Percentiles rank a stretch among this genome's conserved stretches.
These are phyloP conservation scores for Colletotrichum graminicola DNA, from an alignment of 2,329 filamentous ascomycete genomes.

Conservation along the genomic window DNA sequence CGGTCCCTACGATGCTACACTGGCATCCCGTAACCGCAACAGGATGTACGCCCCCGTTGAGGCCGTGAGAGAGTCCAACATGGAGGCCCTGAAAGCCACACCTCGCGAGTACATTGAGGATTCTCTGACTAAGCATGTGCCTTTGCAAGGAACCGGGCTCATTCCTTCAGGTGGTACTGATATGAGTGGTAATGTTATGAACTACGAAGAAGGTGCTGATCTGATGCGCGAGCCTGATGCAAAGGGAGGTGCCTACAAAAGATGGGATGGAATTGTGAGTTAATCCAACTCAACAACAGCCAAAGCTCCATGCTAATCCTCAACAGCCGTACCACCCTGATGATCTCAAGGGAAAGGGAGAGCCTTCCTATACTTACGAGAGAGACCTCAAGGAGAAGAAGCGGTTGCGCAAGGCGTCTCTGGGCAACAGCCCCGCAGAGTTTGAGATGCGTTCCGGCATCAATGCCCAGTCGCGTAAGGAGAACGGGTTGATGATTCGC, in stretches of 20 bases:
- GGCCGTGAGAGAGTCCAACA: conserved; percentile 79
- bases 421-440: conserved; percentile 49
- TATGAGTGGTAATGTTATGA: conserved; percentile 75
- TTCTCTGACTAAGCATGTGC: conserved; percentile 78
- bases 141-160: conserved; percentile 82
- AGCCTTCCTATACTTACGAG: conserved; percentile 80
- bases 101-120: conserved; percentile 83
- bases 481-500: conserved; percentile 48
- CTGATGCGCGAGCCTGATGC: conserved; percentile 81
- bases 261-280: conserved; percentile 80
- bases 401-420: conserved; percentile 46
- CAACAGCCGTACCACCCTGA: conserved; percentile 76
- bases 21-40: conserved; percentile 78
- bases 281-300: neutral
- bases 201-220: conserved; percentile 89
- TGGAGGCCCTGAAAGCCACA: conserved; percentile 83
- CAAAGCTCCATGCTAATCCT: conserved; percentile 14
- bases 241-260: conserved; percentile 80
- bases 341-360: conserved; percentile 86
- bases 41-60: conserved; percentile 77
- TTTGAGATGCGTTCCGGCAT: conserved; percentile 64
- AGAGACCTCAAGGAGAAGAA: conserved; percentile 73
- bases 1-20: conserved; percentile 88
- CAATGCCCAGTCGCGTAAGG: conserved; percentile 45
- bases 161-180: conserved; percentile 82